Evolutionary conservation across 352 stramenopile species (phyloP), one percentile per base, ranked within the genome.

Genomic region (Globisporangium takayamanum): DNA sequence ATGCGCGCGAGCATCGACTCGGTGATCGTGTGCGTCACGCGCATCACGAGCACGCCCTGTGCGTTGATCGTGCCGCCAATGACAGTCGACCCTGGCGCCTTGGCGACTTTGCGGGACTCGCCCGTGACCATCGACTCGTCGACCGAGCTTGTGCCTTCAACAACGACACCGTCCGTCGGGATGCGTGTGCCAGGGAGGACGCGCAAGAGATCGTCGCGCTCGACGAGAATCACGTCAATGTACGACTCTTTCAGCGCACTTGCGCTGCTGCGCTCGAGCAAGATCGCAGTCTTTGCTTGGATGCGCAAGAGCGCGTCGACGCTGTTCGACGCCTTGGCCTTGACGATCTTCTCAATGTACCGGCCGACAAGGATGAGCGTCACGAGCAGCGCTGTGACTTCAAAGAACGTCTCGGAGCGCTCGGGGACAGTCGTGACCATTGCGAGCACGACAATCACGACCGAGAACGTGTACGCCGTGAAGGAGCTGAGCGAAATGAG

Each of bases 201-300:
- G 59, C 84, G 85, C 16, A 90, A 65, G 18, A 86, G 51, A 50
- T 92, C 83, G 8, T 76, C 67, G n/a, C 77, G 76, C 53, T 92
- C 71, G 0, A 92, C 74, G n/a, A 92, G 72, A 48, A 85, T 69
- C 20, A 90, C 68, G 41, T 92, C 83, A 60, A 92, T 87, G 62
- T 88, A 86, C 44, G 76, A 63, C 52, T 91, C 83, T 46, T 83
- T 78, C 49, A 73, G 55, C 5, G 47, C 59, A 1, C 66, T 54
- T 46, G 28, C 30, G 42, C 64, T 58, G 11, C 68, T 57, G 0
- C 63, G 63, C 28, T 89, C 81, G 20, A 98, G 66, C 55, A 98
- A 72, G 42, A 96, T 94, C 12, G 95, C 96, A 1, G 79, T 94
- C 63, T 90, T 90, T 36, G 80, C 76, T 57, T 92, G 79, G 59